Evolutionary conservation across 768 basidiomycete genomes (phyloP).

Genomic region (Kwoniella dejecticola): DNA sequence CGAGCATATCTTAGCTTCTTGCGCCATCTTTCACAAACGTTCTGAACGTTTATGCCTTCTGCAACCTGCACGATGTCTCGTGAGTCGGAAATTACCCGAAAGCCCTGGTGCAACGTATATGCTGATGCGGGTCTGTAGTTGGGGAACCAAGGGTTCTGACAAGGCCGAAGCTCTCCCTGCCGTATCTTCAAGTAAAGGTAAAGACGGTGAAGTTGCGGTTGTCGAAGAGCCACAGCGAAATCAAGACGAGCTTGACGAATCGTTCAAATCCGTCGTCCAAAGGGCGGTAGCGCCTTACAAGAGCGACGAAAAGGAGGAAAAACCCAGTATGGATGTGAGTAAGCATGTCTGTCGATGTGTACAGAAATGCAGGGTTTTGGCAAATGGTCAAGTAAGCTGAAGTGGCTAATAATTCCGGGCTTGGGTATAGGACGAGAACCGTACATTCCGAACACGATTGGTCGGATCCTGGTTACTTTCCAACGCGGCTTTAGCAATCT

Average conservation of each 20-base stretch:
- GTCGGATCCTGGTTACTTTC: slow-evolving; percentile 52
- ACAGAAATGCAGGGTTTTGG: not conserved
- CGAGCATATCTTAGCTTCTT: slow-evolving; percentile 41
- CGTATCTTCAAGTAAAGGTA: slow-evolving; percentile 78
- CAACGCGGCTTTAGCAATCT: slow-evolving; percentile 52
- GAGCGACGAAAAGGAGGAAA: slow-evolving; percentile 21
- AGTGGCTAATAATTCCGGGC: no score
- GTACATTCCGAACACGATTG: slow-evolving; percentile 51
- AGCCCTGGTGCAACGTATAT: not conserved
- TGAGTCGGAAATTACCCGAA: no score
- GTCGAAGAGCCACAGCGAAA: slow-evolving; percentile 78
- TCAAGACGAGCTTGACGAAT: slow-evolving; percentile 75
- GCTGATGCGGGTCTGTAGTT: slow-evolving; percentile 20
- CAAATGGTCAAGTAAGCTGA: not conserved
- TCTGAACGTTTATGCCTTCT: slow-evolving; percentile 52
- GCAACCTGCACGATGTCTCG: slow-evolving; percentile 71
- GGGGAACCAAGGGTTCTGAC: slow-evolving; percentile 61
- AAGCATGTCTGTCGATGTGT: not conserved
- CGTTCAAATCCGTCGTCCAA: slow-evolving; percentile 80
- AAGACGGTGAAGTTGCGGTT: slow-evolving; percentile 68
- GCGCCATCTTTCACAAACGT: slow-evolving; percentile 55
- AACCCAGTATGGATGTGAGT: slow-evolving; percentile 50
- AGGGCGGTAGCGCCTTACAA: slow-evolving; percentile 46
- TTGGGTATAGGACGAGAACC: slow-evolving; percentile 48
- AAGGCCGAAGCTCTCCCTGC: slow-evolving; percentile 90